phyloP scores from a whole-genome alignment of 768 basidiomycete genomes.

The Suillus spraguei region DNA sequence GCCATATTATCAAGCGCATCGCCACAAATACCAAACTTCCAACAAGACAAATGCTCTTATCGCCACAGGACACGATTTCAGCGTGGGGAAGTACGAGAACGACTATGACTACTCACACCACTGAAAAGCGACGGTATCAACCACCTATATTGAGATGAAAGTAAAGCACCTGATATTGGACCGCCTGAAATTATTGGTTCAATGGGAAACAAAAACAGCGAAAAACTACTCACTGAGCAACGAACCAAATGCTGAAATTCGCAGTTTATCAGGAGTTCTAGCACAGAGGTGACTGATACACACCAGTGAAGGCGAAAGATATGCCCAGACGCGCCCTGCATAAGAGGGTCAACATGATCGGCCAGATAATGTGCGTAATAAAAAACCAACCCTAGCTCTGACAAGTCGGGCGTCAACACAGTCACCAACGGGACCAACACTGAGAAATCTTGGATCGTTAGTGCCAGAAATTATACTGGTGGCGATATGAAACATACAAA shows the following conservation, averaged over 20 bases:
- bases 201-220: slow-evolving; percentile 6
- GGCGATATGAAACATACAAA: slow-evolving; percentile 31
- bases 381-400: slow-evolving; percentile 50
- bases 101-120: slow-evolving; percentile 33
- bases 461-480: neutral
- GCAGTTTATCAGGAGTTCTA: too few species aligned
- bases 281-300: slow-evolving; percentile 10
- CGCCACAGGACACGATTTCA: neutral
- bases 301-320: slow-evolving; percentile 47
- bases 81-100: neutral
- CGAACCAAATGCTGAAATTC: slow-evolving; percentile 23
- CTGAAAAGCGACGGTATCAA: slow-evolving; percentile 59
- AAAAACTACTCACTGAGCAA: slow-evolving; percentile 20
- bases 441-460: slow-evolving; percentile 33
- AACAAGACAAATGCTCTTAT: neutral
- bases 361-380: neutral
- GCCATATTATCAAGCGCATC: neutral
- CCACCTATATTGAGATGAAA: slow-evolving; percentile 54
- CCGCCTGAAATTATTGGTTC: slow-evolving; percentile 45
- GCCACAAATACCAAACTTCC: neutral
- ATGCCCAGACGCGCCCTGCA: slow-evolving; percentile 45
- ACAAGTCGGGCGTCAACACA: slow-evolving; percentile 44
- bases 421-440: slow-evolving; percentile 47
- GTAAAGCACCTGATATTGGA: slow-evolving; percentile 59
- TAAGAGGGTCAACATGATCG: neutral